Percentiles rank a stretch among this genome's conserved stretches.
These are phyloP conservation scores for Entophlyctis luteolus DNA, from an alignment of 192 early-diverging fungal genomes.

Conservation along the genomic window DNA sequence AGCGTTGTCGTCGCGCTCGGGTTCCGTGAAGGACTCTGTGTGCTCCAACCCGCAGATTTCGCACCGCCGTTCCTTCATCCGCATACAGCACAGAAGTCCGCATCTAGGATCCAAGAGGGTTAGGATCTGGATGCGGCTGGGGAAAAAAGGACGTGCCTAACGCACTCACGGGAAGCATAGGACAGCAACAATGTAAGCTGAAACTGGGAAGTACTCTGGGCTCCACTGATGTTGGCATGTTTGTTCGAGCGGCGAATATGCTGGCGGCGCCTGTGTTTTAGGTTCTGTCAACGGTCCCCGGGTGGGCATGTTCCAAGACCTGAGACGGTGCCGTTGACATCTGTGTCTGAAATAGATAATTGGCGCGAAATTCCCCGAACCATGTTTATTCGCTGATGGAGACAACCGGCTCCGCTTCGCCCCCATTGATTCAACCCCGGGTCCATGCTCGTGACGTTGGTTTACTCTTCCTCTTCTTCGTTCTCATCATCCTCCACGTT, in stretches of 20 bases:
- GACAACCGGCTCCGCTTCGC: too few species aligned
- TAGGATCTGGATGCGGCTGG: neutral
- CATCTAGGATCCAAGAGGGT: neutral
- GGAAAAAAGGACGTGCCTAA: too few species aligned
- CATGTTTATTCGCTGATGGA: too few species aligned
- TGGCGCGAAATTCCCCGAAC: too few species aligned
- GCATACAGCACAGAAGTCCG: slow-evolving; percentile 6
- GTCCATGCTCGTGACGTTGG: too few species aligned
- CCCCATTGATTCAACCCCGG: too few species aligned
- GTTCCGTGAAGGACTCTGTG: neutral
- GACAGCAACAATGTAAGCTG: neutral
- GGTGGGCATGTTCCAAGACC: too few species aligned
- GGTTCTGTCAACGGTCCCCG: too few species aligned
- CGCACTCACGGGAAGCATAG: slow-evolving; percentile 17
- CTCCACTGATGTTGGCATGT: neutral
- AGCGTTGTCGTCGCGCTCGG: neutral
- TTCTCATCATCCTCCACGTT: slow-evolving; percentile 70
- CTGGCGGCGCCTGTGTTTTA: too few species aligned
- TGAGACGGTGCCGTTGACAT: too few species aligned
- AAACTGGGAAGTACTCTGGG: neutral
- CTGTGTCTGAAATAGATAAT: too few species aligned
- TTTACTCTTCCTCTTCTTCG: slow-evolving; percentile 63
- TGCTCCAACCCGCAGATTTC: neutral
- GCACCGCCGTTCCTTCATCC: slow-evolving; percentile 10
- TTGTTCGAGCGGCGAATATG: too few species aligned